Evolutionary conservation across 305 asterid genomes (phyloP).

Genomic region (Coffea humblotiana): DNA sequence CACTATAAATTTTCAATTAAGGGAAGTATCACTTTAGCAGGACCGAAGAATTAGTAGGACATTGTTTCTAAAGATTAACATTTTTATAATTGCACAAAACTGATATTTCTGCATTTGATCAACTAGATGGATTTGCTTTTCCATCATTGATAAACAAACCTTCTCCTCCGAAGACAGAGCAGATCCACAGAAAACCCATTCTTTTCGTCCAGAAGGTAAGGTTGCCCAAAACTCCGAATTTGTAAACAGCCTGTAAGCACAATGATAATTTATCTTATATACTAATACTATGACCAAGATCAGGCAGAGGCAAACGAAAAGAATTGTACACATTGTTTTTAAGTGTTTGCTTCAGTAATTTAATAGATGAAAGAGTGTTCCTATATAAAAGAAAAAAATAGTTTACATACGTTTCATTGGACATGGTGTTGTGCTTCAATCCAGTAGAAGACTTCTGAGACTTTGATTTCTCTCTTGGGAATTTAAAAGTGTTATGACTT

Average conservation of each 20-base stretch:
- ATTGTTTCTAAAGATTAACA: background rate
- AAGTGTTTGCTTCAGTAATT: background rate
- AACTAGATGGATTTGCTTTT: background rate
- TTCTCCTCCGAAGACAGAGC: conserved; percentile 77
- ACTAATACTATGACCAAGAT: too few relatives aligned
- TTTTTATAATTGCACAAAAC: background rate
- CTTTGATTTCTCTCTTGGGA: conserved; percentile 69
- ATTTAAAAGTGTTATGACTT: conserved; percentile 53
- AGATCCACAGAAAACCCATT: conserved; percentile 83
- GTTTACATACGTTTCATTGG: conserved; percentile 44
- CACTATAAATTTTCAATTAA: too few relatives aligned
- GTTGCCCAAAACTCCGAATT: conserved; percentile 45
- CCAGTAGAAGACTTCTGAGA: conserved; percentile 31
- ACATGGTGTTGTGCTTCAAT: conserved; percentile 28
- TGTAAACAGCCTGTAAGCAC: conserved; percentile 42
- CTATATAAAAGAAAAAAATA: background rate
- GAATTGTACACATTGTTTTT: background rate
- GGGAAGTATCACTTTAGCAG: background rate
- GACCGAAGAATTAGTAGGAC: background rate
- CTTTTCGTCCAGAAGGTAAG: conserved; percentile 45
- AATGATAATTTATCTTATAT: conserved; percentile 15
- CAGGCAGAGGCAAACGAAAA: background rate
- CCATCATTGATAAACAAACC: conserved; percentile 39
- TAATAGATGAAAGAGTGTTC: background rate
- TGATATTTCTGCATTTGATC: background rate